Base-by-base conservation (phyloP, 2,329 filamentous ascomycete genomes). In the Epicoccum nigrum region DNA sequence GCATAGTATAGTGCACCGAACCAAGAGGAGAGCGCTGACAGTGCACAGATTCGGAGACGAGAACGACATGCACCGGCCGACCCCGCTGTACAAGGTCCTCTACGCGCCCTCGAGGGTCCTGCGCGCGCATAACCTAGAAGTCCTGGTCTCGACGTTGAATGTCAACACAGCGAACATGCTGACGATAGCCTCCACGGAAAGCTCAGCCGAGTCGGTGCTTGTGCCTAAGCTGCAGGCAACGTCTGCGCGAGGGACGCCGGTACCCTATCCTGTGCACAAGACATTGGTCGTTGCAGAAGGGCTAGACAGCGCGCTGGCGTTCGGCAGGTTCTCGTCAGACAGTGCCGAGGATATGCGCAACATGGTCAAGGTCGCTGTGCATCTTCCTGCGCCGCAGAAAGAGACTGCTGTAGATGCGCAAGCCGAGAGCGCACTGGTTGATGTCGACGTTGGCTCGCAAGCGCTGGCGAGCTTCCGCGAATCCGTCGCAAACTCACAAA, bases 231-330 rank as follows among this genome's bases (percentile, higher is more conserved):
- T 96, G 27, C 85, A 89, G 16, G 88, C 87, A 12, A 81, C 80
- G 54, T 84, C 83, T 13, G 86, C 86, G 7, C 80, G 85, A 54
- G 81, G 85, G 49, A 85, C 86, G 11, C 82, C 86, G 13, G 80
- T 94, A 33, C 84, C 86, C 6, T 91, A 90, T 35, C 92, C 93
- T 0, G 91, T 97, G 1, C 93, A 97, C 68, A 89, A 87, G 67
- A 85, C 87, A 1, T 74, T 97, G 13, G 64, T 97, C 8, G 82
- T 96, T 7, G 86, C 85, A 0, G 82, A 89, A 40, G 92, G 90
- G 0, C 75, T 96, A 2, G 76, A 83, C 45, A 90, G 88, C 7
- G 84, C 88, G 1, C 79, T 86, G 4, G 77, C 81, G 1, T 81
- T 73, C 71, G 68, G 76, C 37, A 61, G 70, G 31, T 70, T 78